phyloP scores from a whole-genome alignment of 169 alveolate genomes.

The Plasmodium gallinaceum region DNA sequence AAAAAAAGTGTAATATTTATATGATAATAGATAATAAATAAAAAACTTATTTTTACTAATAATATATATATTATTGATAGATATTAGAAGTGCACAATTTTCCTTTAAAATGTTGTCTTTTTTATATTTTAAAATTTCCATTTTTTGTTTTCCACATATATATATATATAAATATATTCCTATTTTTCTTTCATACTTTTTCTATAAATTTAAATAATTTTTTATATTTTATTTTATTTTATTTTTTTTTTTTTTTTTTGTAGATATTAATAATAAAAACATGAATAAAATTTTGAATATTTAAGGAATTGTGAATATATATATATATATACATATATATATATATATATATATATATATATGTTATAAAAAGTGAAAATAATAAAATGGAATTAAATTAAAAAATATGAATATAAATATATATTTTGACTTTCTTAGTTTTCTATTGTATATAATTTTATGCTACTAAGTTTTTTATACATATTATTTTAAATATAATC shows the following conservation, averaged over 20 bases:
- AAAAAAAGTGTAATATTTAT: not conserved
- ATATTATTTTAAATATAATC: no score
- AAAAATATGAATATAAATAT: no score
- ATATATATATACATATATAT: conserved; percentile 2
- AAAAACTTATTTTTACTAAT: not conserved
- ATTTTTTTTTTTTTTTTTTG: not conserved
- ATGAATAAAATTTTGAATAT: not conserved
- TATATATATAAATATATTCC: not conserved
- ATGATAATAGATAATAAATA: not conserved
- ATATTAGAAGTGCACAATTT: conserved; percentile 6
- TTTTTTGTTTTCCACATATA: not conserved
- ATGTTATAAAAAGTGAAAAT: not conserved
- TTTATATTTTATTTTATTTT: not conserved
- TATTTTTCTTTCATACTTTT: not conserved
- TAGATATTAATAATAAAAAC: not conserved
- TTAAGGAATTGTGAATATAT: not conserved
- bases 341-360: not conserved
- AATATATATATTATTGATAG: not conserved
- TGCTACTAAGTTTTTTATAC: no score
- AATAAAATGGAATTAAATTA: no score
- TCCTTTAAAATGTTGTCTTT: not conserved
- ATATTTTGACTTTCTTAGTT: no score
- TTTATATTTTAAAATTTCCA: not conserved
- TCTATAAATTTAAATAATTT: not conserved
- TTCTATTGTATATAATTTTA: no score